Evolutionary conservation across 306 rosid species (phyloP), one percentile per base, ranked within the genome.

Genomic region (Hylodesmum podocarpum): DNA sequence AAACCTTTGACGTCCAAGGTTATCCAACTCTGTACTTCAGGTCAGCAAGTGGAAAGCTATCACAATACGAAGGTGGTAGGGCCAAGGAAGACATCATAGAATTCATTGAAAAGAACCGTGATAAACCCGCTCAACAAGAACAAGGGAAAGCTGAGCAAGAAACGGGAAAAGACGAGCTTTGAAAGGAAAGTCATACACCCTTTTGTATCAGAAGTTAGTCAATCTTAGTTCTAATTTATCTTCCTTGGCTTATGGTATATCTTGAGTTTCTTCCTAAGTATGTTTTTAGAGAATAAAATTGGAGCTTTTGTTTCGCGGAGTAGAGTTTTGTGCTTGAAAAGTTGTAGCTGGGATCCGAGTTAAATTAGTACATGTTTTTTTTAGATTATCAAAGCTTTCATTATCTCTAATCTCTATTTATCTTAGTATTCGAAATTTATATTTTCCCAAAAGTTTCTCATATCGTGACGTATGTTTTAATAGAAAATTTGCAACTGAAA

Each of bases 1-100:
- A 83, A 0, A 49, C 70, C 68, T 96, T 92, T 21, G 96, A 89
- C 2, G 89, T 92, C 63, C 81, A 96, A 83, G 93, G 97, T 28
- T 96, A 84, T 70, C 99, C 99, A 33, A 96, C 99, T 47, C 0
- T 96, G 77, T 91, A 86, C 83, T 88, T 96, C 75, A 83, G 74
- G 59, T 78, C 98, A 58, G 85, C 96, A 58, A 91, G 91, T 63
- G 99, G 99, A 78, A 89, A 82, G 50, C 1, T 91, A 44, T 65
- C 81, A 8, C 78, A 65, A 2, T 88, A 82, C 34, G 92, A 85
- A 0, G 98, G 92, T 0, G 82, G 70, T 8, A 89, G 97, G 87
- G 64, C 93, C 22, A 96, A 96, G 91, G 96, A 91, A 73, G 88
- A 47, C 78, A 85, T 96, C 69, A 73, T 86, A 41, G 89, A 84